A percentile compares a stretch with the other conserved stretches of the same genome.
These are phyloP conservation scores for Xylaria castorea DNA, from an alignment of 495 filamentous ascomycete genomes.

Conservation along the genomic window DNA sequence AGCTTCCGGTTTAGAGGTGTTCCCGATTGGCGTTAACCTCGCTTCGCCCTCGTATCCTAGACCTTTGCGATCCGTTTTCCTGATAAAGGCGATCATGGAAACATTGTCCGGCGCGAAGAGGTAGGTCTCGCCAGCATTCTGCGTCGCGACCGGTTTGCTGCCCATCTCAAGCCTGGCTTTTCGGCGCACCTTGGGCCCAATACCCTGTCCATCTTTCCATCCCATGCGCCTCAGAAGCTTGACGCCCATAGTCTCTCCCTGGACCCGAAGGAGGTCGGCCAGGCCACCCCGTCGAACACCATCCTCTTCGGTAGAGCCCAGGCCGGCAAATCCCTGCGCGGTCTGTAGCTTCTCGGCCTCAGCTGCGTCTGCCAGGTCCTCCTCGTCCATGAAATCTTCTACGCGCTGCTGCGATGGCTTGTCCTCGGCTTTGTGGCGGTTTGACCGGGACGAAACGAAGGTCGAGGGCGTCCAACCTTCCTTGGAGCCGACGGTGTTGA, in stretches of 20 bases:
- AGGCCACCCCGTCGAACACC: slow-evolving; percentile 59
- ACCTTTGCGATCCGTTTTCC: slow-evolving; percentile 82
- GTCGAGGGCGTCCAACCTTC: slow-evolving; percentile 95
- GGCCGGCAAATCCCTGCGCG: slow-evolving; percentile 71
- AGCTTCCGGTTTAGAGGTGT: slow-evolving; percentile 30
- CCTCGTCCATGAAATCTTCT: slow-evolving; percentile 98
- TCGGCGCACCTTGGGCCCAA: slow-evolving; percentile 87
- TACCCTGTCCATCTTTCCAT: slow-evolving; percentile 92
- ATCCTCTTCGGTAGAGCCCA: slow-evolving; percentile 73
- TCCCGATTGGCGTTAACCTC: slow-evolving; percentile 48
- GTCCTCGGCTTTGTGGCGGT: slow-evolving; percentile 71
- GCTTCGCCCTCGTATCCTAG: slow-evolving; percentile 79
- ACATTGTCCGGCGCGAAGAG: slow-evolving; percentile 91
- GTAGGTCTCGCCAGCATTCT: slow-evolving; percentile 62
- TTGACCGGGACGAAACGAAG: slow-evolving; percentile 88
- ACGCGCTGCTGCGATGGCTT: slow-evolving; percentile 64
- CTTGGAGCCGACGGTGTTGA: slow-evolving; percentile 97
- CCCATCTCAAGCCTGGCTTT: slow-evolving; percentile 71
- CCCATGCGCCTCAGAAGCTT: slow-evolving; percentile 93
- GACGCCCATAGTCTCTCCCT: slow-evolving; percentile 87
- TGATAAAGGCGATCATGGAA: slow-evolving; percentile 72
- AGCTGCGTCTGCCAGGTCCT: slow-evolving; percentile 87
- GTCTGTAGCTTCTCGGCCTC: slow-evolving; percentile 78
- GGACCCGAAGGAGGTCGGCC: slow-evolving; percentile 75
- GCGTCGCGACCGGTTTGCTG: slow-evolving; percentile 39